Evolutionary conservation across 1,139 yeast species (phyloP).

Genomic region (Kodamaea alishanica): DNA sequence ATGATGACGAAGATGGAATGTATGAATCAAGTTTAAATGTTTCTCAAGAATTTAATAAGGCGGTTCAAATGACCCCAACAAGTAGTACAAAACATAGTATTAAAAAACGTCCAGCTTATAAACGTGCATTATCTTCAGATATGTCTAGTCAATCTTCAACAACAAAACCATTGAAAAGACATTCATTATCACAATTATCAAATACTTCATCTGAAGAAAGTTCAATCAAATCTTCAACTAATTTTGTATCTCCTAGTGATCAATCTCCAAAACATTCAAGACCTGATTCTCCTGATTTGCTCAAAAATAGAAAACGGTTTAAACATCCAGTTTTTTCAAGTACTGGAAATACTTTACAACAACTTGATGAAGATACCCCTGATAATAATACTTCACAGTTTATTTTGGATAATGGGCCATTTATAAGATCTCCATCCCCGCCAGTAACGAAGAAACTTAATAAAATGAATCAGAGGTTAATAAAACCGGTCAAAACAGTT

Average conservation of each 20-base stretch:
- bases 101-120: slow-evolving; percentile 32
- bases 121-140: slow-evolving; percentile 37
- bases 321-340: slow-evolving; percentile 10
- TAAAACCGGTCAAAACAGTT: slow-evolving; percentile 12
- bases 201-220: slow-evolving; percentile 42
- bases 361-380: slow-evolving; percentile 1
- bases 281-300: slow-evolving; percentile 20
- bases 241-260: slow-evolving; percentile 16
- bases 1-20: slow-evolving; percentile 33
- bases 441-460: slow-evolving; percentile 29
- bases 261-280: slow-evolving; percentile 12
- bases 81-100: background rate
- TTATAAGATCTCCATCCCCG: slow-evolving; percentile 32
- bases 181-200: slow-evolving; percentile 34
- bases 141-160: slow-evolving; percentile 34
- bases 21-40: slow-evolving; percentile 32
- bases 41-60: slow-evolving; percentile 20
- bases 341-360: slow-evolving; percentile 1
- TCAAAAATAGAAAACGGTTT: slow-evolving; percentile 16
- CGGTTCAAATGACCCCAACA: slow-evolving; percentile 2
- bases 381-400: slow-evolving; percentile 1
- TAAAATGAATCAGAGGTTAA: slow-evolving; percentile 12
- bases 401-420: slow-evolving; percentile 9
- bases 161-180: slow-evolving; percentile 26
- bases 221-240: slow-evolving; percentile 13